Percentiles rank a stretch among this genome's conserved stretches.
Evolutionary conservation across 441 rosid genomes (phyloP).

Genomic region (Cnidoscolus chayamansa): DNA sequence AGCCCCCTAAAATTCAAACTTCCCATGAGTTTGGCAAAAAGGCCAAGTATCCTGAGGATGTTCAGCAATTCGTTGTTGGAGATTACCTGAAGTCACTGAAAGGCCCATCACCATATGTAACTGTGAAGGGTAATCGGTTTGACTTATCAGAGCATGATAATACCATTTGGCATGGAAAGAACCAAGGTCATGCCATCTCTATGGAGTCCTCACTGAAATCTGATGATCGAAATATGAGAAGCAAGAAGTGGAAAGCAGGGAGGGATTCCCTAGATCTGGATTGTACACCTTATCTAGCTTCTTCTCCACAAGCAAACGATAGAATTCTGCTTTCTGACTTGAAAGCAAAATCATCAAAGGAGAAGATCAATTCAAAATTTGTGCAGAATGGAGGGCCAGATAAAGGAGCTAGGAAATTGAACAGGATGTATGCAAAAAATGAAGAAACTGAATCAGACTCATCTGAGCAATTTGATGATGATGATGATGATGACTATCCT

Average conservation of each 20-base stretch:
- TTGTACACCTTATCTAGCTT: constrained; percentile 46
- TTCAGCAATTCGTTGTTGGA: constrained; percentile 41
- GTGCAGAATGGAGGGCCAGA: constrained; percentile 51
- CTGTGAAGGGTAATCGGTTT: constrained; percentile 48
- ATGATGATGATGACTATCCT: constrained; percentile 46
- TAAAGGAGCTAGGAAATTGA: constrained; percentile 43
- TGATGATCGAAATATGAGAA: constrained; percentile 55
- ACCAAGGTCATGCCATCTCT: constrained; percentile 45
- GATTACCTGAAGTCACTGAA: constrained; percentile 58
- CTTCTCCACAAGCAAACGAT: constrained; percentile 55
- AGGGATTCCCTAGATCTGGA: constrained; percentile 56
- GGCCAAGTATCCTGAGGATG: constrained; percentile 43
- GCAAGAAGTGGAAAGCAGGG: constrained; percentile 62
- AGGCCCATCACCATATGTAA: constrained; percentile 33
- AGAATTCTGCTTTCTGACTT: constrained; percentile 56
- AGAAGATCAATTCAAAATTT: constrained; percentile 52
- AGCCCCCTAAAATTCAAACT: constrained; percentile 32
- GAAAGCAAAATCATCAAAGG: constrained; percentile 50
- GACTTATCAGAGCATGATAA: constrained; percentile 45
- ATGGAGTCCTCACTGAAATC: constrained; percentile 49
- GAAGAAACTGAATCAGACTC: constrained; percentile 94
- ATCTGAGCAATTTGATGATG: constrained; percentile 56
- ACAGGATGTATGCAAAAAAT: constrained; percentile 37
- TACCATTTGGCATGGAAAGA: constrained; percentile 46
- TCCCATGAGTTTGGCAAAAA: constrained; percentile 39